These are phyloP conservation scores for Populus hybrid DNA, from an alignment of 441 rosid genomes.

Conservation along the genomic window DNA sequence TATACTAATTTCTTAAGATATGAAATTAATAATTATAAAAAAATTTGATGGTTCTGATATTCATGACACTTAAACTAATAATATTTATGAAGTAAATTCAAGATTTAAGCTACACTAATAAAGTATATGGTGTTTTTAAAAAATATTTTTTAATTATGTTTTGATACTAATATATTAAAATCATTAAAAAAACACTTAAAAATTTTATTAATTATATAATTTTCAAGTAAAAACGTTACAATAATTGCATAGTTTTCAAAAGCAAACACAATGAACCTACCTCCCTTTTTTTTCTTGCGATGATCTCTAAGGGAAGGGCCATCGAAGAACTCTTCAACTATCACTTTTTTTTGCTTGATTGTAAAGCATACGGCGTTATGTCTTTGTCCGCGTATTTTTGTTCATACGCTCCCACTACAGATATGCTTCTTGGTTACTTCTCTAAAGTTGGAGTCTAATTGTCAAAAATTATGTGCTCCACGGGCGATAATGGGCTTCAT, in stretches of 20 bases:
- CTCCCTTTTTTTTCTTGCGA: neutral
- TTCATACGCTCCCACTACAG: neutral
- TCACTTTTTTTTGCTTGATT: conserved; percentile 12
- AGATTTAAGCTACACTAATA: no score
- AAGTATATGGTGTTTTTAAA: no score
- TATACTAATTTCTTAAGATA: no score
- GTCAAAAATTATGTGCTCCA: neutral
- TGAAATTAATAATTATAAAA: no score
- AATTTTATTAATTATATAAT: no score
- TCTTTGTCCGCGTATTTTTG: conserved; percentile 1
- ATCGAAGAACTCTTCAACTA: conserved; percentile 17
- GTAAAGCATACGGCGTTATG: conserved; percentile 5
- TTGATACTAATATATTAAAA: no score
- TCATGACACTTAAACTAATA: accelerated
- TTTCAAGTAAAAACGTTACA: no score
- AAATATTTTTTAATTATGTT: no score
- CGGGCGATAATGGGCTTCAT: neutral
- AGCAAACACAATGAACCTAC: neutral
- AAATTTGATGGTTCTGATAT: accelerated
- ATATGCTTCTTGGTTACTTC: conserved; percentile 1
- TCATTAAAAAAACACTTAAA: no score
- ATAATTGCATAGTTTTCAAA: conserved; percentile 2
- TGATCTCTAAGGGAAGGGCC: conserved; percentile 16
- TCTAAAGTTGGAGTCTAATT: neutral
- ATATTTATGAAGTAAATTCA: no score